Conservation (phyloP, 495 filamentous ascomycete genomes). For the Schizothecium vesticola region DNA sequence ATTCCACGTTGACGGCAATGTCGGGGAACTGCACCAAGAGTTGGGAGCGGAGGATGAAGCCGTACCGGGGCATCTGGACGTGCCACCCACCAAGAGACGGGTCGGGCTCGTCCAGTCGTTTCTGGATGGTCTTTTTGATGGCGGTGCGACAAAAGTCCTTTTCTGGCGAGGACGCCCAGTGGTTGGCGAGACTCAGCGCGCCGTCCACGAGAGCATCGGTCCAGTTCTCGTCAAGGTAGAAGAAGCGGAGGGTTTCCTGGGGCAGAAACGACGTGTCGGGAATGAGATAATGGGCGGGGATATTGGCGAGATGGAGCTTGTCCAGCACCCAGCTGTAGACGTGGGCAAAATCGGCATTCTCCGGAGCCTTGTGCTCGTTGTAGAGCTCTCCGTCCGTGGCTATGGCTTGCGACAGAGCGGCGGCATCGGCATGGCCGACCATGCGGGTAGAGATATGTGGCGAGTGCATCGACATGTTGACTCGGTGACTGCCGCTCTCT, state of each 20-base stretch:
- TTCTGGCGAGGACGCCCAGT: conserved; percentile 17
- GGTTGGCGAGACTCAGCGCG: conserved; percentile 40
- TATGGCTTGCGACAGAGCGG: not conserved
- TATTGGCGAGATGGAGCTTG: conserved; percentile 30
- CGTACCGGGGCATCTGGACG: not conserved
- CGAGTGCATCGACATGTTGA: not conserved
- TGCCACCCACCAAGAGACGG: not conserved
- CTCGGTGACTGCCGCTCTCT: not conserved
- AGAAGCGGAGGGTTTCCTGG: conserved; percentile 40
- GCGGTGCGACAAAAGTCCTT: conserved; percentile 27
- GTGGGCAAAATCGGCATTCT: conserved; percentile 28
- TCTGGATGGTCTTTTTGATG: conserved; percentile 29
- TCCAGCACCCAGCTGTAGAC: conserved; percentile 38
- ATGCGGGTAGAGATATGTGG: not conserved
- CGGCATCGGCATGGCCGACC: not conserved
- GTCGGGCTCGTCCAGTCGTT: conserved; percentile 18
- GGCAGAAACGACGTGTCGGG: conserved; percentile 35
- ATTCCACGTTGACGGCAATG: conserved; percentile 11
- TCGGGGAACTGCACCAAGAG: not conserved
- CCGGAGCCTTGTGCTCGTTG: conserved; percentile 29
- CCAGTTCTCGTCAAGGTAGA: conserved; percentile 43
- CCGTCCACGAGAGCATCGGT: conserved; percentile 43
- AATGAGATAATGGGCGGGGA: conserved; percentile 40
- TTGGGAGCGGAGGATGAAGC: not conserved
- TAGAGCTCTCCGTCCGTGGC: conserved; percentile 10